These are phyloP conservation scores for Botrytis elliptica DNA, from an alignment of 2,329 filamentous ascomycete genomes.

Conservation along the genomic window DNA sequence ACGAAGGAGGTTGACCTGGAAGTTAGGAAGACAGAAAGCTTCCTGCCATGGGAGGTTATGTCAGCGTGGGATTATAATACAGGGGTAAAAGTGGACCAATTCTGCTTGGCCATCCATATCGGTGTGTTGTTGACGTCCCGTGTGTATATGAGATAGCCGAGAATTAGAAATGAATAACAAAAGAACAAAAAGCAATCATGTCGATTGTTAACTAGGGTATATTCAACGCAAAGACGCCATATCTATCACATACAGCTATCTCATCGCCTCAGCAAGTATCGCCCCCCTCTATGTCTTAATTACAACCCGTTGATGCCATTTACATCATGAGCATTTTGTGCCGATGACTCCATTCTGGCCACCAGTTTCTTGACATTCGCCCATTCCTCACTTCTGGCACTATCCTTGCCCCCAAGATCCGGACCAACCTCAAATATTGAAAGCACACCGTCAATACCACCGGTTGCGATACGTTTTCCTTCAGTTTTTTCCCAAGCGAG, in stretches of 20 bases:
- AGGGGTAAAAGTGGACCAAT: slow-evolving; percentile 2
- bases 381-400: slow-evolving; percentile 86
- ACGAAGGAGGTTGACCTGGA: neutral
- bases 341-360: slow-evolving; percentile 62
- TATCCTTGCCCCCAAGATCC: slow-evolving; percentile 80
- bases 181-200: neutral
- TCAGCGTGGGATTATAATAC: neutral
- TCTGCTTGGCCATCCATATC: neutral
- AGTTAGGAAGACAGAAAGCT: neutral
- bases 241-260: slow-evolving; percentile 22
- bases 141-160: neutral
- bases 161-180: neutral
- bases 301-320: slow-evolving; percentile 27
- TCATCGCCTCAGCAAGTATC: neutral
- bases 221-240: slow-evolving; percentile 33
- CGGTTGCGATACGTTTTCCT: slow-evolving; percentile 82
- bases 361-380: slow-evolving; percentile 87
- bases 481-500: slow-evolving; percentile 90
- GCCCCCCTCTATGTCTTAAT: neutral
- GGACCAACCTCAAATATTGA: slow-evolving; percentile 90
- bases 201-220: slow-evolving; percentile 31
- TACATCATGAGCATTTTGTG: slow-evolving; percentile 25
- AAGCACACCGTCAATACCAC: slow-evolving; percentile 85
- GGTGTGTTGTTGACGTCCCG: neutral
- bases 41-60: neutral